A percentile compares a stretch with the other conserved stretches of the same genome.
These are phyloP conservation scores for Myriangium duriaei DNA, from an alignment of 2,329 filamentous ascomycete genomes.

Conservation along the genomic window DNA sequence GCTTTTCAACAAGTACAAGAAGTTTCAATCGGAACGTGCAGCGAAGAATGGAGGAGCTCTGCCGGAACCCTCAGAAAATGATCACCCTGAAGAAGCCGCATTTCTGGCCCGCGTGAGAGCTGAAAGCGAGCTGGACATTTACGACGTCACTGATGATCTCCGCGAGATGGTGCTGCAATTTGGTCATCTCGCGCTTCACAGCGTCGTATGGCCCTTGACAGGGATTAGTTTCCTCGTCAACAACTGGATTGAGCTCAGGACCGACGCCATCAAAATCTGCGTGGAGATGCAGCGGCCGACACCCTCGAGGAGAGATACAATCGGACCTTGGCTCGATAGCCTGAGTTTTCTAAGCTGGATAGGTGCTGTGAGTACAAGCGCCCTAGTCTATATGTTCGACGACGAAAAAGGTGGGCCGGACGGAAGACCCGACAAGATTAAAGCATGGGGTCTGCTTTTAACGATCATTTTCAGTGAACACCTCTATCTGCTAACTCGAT, in stretches of 20 bases:
- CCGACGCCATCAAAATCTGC: conserved; percentile 89
- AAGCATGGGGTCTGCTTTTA: conserved; percentile 67
- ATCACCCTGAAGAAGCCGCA: conserved; percentile 61
- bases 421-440: conserved; percentile 57
- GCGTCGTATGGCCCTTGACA: conserved; percentile 88
- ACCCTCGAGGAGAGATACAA: conserved; percentile 82
- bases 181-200: conserved; percentile 84
- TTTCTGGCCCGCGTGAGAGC: conserved; percentile 73
- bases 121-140: conserved; percentile 69
- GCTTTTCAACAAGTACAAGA: conserved; percentile 64
- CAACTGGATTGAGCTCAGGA: conserved; percentile 90
- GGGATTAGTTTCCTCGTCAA: conserved; percentile 81
- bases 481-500: conserved; percentile 67
- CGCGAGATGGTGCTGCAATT: conserved; percentile 79
- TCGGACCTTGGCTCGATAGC: conserved; percentile 81
- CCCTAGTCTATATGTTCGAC: conserved; percentile 81
- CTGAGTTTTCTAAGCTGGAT: conserved; percentile 89
- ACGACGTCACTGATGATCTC: conserved; percentile 83
- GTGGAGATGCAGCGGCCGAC: conserved; percentile 78
- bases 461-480: conserved; percentile 81
- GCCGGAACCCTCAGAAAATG: conserved; percentile 37
- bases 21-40: conserved; percentile 51
- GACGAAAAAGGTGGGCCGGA: conserved; percentile 52
- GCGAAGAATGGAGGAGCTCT: conserved; percentile 42
- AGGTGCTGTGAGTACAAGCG: conserved; percentile 74